These are phyloP conservation scores for Xylaria sp. DNA, from an alignment of 2,329 filamentous ascomycete species.

Conservation along the genomic window DNA sequence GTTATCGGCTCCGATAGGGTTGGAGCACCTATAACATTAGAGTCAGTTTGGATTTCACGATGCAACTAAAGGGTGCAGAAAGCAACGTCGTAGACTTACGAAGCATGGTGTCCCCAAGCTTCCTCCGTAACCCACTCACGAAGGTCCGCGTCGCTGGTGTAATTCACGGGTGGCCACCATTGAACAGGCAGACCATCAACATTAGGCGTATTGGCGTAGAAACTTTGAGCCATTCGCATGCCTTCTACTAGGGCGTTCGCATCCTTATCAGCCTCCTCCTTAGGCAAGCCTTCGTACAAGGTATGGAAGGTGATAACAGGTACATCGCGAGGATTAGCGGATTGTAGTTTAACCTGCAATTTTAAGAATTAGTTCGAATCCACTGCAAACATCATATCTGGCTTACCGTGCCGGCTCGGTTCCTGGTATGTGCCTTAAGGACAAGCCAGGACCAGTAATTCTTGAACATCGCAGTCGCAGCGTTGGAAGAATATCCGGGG, in stretches of 20 bases:
- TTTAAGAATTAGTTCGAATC: not conserved
- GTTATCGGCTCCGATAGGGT: slow-evolving; percentile 45
- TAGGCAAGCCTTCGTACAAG: slow-evolving; percentile 53
- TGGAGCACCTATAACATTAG: slow-evolving; percentile 22
- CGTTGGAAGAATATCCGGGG: slow-evolving; percentile 43
- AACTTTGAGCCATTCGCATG: slow-evolving; percentile 55
- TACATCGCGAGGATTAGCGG: slow-evolving; percentile 65
- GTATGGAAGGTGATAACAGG: slow-evolving; percentile 68
- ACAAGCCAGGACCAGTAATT: slow-evolving; percentile 52
- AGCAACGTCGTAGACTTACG: slow-evolving; percentile 12
- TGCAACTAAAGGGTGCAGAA: not conserved
- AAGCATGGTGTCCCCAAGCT: slow-evolving; percentile 39
- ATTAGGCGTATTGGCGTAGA: slow-evolving; percentile 48
- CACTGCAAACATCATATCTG: too few species aligned
- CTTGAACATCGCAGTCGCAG: slow-evolving; percentile 43
- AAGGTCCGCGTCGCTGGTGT: slow-evolving; percentile 28
- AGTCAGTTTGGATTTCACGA: not conserved
- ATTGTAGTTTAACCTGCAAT: slow-evolving; percentile 51
- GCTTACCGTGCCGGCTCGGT: slow-evolving; percentile 63
- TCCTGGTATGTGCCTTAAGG: slow-evolving; percentile 63
- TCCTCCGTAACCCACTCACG: slow-evolving; percentile 33
- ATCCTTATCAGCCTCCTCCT: slow-evolving; percentile 53
- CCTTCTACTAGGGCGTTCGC: slow-evolving; percentile 61
- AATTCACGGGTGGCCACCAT: slow-evolving; percentile 29
- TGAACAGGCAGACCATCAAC: slow-evolving; percentile 44